Evolutionary conservation across 495 filamentous ascomycete genomes (phyloP), one percentile per base, ranked within the genome.

Genomic region (Cladorrhinum samala): DNA sequence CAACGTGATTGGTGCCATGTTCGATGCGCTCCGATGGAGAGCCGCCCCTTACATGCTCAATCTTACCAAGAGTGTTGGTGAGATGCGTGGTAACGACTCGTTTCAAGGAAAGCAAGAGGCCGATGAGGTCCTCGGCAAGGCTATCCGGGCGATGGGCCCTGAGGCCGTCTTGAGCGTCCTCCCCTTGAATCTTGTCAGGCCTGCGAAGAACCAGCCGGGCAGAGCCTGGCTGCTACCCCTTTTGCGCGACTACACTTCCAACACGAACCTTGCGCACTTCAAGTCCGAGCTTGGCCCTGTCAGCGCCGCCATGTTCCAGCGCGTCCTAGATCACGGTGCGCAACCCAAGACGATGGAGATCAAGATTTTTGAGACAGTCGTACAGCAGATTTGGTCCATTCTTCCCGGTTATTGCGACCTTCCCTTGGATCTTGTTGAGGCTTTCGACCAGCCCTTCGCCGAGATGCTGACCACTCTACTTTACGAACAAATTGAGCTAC

Each of bases 101-200:
- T 98, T 98, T 69, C 79, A 85, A 45, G 89, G 91, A 18, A 97
- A 96, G 72, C 94, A 95, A 68, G 88, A 97, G 65, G 91, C 91
- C 3, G 93, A 97, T 61, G 79, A 80, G 48, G 89, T 98, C 2
- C 77, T 98, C 36, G 86, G 89, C 2, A 86, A 83, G 58, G 94
- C 94, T 8, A 82, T 96, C 41, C 78, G 82, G 47, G 88, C 87
- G 0, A 91, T 95, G 86, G 93, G 93, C 6, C 90, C 93, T 0
- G 86, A 86, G 58, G 77, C 80, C 3, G 85, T 96, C 1, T 74
- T 98, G 20, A 70, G 79, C 2, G 82, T 95, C 39, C 72, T 98
- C 25, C 91, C 93, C 4, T 72, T 97, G 27, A 96, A 96, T 62
- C 80, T 98, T 8, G 72, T 77, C 16, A 85, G 87, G 57, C 86